These are phyloP conservation scores for Trapa incisa DNA, from an alignment of 345 rosid species.

Conservation along the genomic window DNA sequence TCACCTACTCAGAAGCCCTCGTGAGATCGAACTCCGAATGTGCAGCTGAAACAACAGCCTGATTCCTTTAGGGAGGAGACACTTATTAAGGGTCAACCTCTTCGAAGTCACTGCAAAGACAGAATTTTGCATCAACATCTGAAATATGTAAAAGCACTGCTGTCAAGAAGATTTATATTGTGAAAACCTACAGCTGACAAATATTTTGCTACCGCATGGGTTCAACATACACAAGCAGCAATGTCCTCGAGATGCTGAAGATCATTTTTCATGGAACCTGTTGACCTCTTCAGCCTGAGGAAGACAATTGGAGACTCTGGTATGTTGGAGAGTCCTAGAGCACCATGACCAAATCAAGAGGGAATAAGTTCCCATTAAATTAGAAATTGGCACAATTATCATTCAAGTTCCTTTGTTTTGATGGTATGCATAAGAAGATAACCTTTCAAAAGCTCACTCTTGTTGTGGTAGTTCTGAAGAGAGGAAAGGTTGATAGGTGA, in stretches of 20 bases:
- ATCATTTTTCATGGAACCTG: constrained; percentile 49
- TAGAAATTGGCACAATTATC: background rate
- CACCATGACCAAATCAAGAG: background rate
- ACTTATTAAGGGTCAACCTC: constrained; percentile 67
- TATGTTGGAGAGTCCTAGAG: constrained; percentile 44
- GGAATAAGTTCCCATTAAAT: background rate
- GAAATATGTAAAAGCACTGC: constrained; percentile 10
- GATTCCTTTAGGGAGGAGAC: constrained; percentile 71
- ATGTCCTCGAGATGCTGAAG: constrained; percentile 54
- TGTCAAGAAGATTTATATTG: too few species aligned
- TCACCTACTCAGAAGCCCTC: constrained; percentile 51
- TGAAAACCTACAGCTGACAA: background rate
- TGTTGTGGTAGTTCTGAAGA: too few species aligned
- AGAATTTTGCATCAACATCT: constrained; percentile 66
- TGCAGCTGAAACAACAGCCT: constrained; percentile 59
- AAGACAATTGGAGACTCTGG: constrained; percentile 72
- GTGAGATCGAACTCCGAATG: constrained; percentile 57
- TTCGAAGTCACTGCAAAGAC: constrained; percentile 54
- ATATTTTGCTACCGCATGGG: background rate
- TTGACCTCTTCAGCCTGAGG: constrained; percentile 41
- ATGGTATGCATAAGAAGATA: too few species aligned
- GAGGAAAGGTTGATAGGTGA: too few species aligned
- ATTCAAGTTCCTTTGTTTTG: background rate
- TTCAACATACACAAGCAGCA: constrained; percentile 48
- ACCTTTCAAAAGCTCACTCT: too few species aligned